These are phyloP conservation scores for Exsudoporus floridanus DNA, from an alignment of 1,284 basidiomycete species.

Conservation along the genomic window DNA sequence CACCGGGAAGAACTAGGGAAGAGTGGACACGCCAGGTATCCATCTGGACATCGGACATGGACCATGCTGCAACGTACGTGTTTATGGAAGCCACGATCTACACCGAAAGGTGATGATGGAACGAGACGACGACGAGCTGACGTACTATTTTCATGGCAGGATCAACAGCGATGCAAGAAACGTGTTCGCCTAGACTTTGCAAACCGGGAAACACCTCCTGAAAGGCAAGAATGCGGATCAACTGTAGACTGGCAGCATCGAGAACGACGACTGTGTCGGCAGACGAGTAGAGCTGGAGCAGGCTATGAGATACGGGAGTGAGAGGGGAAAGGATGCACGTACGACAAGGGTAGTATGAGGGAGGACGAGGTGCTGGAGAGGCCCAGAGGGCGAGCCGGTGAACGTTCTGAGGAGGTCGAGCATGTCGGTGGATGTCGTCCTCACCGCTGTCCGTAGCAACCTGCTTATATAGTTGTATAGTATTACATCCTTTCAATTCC, in stretches of 20 bases:
- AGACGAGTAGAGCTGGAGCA: slow-evolving; percentile 63
- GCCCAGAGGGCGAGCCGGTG: slow-evolving; percentile 55
- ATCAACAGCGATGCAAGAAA: slow-evolving; percentile 69
- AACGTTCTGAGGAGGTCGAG: slow-evolving; percentile 59
- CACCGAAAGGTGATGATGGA: slow-evolving; percentile 10
- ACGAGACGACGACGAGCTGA: slow-evolving; percentile 16
- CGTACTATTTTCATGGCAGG: slow-evolving; percentile 74
- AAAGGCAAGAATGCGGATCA: slow-evolving; percentile 69
- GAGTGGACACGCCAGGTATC: slow-evolving; percentile 78
- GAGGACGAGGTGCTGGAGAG: slow-evolving; percentile 56
- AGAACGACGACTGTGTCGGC: slow-evolving; percentile 67
- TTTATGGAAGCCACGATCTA: slow-evolving; percentile 73
- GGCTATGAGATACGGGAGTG: not conserved
- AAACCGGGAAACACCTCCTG: slow-evolving; percentile 72
- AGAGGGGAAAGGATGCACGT: slow-evolving; percentile 27
- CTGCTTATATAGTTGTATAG: slow-evolving; percentile 7
- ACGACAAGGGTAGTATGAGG: slow-evolving; percentile 59
- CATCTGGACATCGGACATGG: slow-evolving; percentile 58
- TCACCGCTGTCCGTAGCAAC: slow-evolving; percentile 6
- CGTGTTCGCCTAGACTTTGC: slow-evolving; percentile 42
- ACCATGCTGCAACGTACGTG: slow-evolving; percentile 69
- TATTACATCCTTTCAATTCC: not conserved
- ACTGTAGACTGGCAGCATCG: slow-evolving; percentile 58
- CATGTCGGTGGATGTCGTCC: slow-evolving; percentile 38
- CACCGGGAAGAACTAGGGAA: slow-evolving; percentile 59